These are phyloP conservation scores for Ganoderma resinaceum DNA, from an alignment of 1,284 basidiomycete genomes.

Conservation along the genomic window DNA sequence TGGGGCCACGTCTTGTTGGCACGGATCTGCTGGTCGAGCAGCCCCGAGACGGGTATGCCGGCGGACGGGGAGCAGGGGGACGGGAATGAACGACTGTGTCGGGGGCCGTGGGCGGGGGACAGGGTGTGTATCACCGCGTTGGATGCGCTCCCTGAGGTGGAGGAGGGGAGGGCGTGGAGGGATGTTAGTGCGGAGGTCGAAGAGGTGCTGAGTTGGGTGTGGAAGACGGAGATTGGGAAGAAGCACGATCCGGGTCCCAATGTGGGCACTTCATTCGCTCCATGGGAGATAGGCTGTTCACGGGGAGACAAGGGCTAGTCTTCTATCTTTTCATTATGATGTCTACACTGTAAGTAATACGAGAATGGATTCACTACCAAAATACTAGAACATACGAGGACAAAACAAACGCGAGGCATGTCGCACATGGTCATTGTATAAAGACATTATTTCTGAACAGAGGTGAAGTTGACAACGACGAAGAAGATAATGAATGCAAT, in stretches of 20 bases:
- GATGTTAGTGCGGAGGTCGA: conserved; percentile 8
- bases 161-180: not conserved
- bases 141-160: not conserved
- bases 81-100: not conserved
- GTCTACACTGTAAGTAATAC: not conserved
- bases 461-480: not conserved
- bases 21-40: conserved; percentile 11
- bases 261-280: not conserved
- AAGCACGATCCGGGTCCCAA: not conserved
- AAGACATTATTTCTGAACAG: no score
- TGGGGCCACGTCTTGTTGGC: conserved; percentile 12
- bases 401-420: no score
- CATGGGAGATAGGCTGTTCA: not conserved
- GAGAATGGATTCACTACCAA: not conserved
- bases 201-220: not conserved
- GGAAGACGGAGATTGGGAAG: not conserved
- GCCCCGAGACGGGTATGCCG: not conserved
- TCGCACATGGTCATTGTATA: no score
- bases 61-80: not conserved
- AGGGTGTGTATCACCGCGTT: conserved; percentile 8
- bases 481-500: not conserved
- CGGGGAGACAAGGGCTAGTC: not conserved
- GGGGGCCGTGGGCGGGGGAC: conserved; percentile 10
- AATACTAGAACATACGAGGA: not conserved
- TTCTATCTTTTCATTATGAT: not conserved